phyloP scores from a whole-genome alignment of 768 basidiomycete species.

The Agrocybe praecox region DNA sequence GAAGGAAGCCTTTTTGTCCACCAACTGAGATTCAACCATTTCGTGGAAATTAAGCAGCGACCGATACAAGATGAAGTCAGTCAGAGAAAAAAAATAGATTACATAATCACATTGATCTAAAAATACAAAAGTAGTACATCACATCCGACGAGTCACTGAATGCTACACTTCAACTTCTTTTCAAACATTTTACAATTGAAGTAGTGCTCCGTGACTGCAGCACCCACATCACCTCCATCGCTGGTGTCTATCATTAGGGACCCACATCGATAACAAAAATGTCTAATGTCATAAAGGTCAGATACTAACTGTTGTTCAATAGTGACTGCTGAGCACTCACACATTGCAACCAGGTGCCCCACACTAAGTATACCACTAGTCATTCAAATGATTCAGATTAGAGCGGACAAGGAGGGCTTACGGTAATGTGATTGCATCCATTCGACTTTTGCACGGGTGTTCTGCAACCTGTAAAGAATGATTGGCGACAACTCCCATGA shows the following conservation, averaged over 20 bases:
- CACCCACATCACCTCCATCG: conserved; percentile 26
- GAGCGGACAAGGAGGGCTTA: conserved; percentile 31
- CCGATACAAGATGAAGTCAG: not conserved
- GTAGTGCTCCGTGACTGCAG: conserved; percentile 28
- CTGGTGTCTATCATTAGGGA: conserved; percentile 40
- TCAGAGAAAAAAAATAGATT: conserved; percentile 17
- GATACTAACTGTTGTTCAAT: not conserved
- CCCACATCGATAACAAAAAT: conserved; percentile 38
- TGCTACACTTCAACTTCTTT: conserved; percentile 22
- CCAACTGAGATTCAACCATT: conserved; percentile 49
- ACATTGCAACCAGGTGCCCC: conserved; percentile 60
- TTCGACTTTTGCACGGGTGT: conserved; percentile 52
- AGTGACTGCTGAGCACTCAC: conserved; percentile 19
- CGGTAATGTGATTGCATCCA: conserved; percentile 65
- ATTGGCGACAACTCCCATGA: conserved; percentile 1
- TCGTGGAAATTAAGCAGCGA: not conserved
- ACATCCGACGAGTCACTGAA: conserved; percentile 19
- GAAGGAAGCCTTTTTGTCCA: conserved; percentile 53
- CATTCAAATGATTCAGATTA: not conserved
- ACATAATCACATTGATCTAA: conserved; percentile 22
- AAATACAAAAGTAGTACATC: conserved; percentile 23
- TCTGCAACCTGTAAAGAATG: conserved; percentile 34
- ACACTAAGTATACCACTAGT: conserved; percentile 41
- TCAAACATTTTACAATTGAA: conserved; percentile 25
- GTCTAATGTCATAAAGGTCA: conserved; percentile 1